Base-by-base conservation (phyloP, 768 basidiomycete species). In the Inosperma sp. region DNA sequence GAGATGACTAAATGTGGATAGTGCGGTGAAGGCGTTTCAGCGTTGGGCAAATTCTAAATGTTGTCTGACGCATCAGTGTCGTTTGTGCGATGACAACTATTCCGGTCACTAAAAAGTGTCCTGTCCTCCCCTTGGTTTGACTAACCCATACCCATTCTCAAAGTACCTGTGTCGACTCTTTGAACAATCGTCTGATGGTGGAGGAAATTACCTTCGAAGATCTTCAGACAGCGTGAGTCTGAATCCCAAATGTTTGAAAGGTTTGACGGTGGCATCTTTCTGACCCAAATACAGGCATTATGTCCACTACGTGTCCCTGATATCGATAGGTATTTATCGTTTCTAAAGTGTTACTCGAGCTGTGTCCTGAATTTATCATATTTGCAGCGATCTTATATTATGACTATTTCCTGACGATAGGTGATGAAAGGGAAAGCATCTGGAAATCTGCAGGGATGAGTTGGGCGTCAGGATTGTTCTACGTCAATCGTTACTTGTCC, bases 381-480 rank as follows among this genome's bases (percentile, higher is more conserved):
- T n/a, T n/a, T 13, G 5, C 36, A 74, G 72, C 67, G 4, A 61
- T 74, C 36, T 63, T 73, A 14, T 58, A 71, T 13, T 74, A 76
- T 42, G 80, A 81, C 42, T 77, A 75, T 52, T 30, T 67, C 33
- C 60, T 79, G 31, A 81, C 80, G 0, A 54, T 81, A 4, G 40
- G 53, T 1, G 45, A 52, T 22, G 80, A 81, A 52, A 63, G 76
- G 6, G 66, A 70, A 17, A 61, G 68, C 9, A 75, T 73, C 60
- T 81, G 80, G 79, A 45, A 16, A 70, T 68, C 60, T 72, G 54
- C 16, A 9, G 31, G 56, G 48, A 45, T 59, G 2, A 68, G 62
- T 30, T 71, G 65, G 64, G 65, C 59, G 2, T 62, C 64, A 1
- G 60, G 64, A 14, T 58, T 77, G 3, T 77, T 77, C 62, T 68